Evolutionary conservation across 495 filamentous ascomycete species (phyloP).

Genomic region (Aspergillus heteromorphus): DNA sequence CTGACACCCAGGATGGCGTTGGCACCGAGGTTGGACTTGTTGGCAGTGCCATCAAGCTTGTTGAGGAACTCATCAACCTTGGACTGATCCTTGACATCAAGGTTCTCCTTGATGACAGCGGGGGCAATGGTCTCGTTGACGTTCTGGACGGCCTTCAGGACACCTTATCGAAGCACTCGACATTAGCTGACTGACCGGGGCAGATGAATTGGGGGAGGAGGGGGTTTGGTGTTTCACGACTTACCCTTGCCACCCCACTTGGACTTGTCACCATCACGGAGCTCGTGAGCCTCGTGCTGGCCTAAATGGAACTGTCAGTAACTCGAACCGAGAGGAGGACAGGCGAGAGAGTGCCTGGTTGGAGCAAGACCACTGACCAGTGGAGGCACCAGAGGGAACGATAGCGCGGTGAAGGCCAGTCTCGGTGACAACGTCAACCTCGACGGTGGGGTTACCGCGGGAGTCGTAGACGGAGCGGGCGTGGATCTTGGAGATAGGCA

Average conservation of each 20-base stretch:
- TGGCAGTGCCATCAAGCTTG: constrained; percentile 89
- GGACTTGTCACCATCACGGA: constrained; percentile 96
- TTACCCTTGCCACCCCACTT: constrained; percentile 92
- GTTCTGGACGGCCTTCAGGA: constrained; percentile 90
- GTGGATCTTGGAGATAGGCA: constrained; percentile 98
- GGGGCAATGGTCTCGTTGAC: constrained; percentile 93
- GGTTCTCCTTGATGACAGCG: constrained; percentile 81
- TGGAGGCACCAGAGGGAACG: constrained; percentile 96
- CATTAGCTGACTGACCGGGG: constrained; percentile 11
- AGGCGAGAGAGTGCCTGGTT: no score
- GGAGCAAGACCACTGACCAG: constrained; percentile 54
- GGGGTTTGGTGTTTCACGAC: constrained; percentile 21
- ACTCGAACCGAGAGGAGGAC: background rate
- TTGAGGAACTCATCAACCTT: constrained; percentile 91
- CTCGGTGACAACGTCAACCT: constrained; percentile 94
- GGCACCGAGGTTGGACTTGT: constrained; percentile 97
- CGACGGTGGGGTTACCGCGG: constrained; percentile 93
- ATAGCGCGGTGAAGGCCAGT: constrained; percentile 97
- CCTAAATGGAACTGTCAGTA: constrained; percentile 45
- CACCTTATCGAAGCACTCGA: constrained; percentile 42
- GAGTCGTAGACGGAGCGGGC: constrained; percentile 99
- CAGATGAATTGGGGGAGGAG: background rate
- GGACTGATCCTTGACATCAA: constrained; percentile 96
- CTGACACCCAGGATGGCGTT: constrained; percentile 98
- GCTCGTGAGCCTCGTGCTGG: constrained; percentile 96